Percentiles rank a stretch among this genome's conserved stretches.
These are phyloP conservation scores for Solioccasus polychromus DNA, from an alignment of 768 basidiomycete genomes.

Conservation along the genomic window DNA sequence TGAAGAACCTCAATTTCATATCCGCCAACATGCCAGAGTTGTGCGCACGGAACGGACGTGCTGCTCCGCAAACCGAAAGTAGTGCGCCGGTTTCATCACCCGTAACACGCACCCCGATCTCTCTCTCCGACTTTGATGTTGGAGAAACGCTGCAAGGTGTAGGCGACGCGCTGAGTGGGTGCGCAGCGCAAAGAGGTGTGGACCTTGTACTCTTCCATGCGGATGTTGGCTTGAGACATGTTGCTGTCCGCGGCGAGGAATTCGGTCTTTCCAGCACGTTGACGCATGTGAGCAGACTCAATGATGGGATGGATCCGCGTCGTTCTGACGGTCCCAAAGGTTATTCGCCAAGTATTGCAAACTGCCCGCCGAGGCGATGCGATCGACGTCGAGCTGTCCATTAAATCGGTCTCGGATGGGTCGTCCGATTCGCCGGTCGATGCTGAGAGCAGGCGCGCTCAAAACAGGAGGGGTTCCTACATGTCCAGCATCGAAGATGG, in stretches of 20 bases:
- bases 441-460: slow-evolving; percentile 18
- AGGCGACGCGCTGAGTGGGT: slow-evolving; percentile 83
- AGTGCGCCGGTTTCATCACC: slow-evolving; percentile 19
- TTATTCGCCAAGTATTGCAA: slow-evolving; percentile 78
- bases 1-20: slow-evolving; percentile 93
- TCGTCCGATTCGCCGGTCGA: slow-evolving; percentile 25
- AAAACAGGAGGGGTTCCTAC: slow-evolving; percentile 27
- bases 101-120: slow-evolving; percentile 14
- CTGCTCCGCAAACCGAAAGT: slow-evolving; percentile 14
- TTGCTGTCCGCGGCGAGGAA: slow-evolving; percentile 83
- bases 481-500: slow-evolving; percentile 28
- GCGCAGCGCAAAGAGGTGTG: slow-evolving; percentile 79
- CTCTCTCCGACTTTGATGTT: slow-evolving; percentile 76
- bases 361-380: slow-evolving; percentile 73
- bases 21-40: slow-evolving; percentile 73
- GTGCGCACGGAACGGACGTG: slow-evolving; percentile 17
- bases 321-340: slow-evolving; percentile 42
- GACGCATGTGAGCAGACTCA: slow-evolving; percentile 66
- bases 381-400: slow-evolving; percentile 78
- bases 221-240: slow-evolving; percentile 83
- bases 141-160: slow-evolving; percentile 88
- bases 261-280: slow-evolving; percentile 78
- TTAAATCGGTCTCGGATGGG: slow-evolving; percentile 36
- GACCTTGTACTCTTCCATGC: slow-evolving; percentile 91
- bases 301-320: background rate